Evolutionary conservation across 2,329 filamentous ascomycete genomes (phyloP).

Genomic region (Macroventuria anomochaeta): DNA sequence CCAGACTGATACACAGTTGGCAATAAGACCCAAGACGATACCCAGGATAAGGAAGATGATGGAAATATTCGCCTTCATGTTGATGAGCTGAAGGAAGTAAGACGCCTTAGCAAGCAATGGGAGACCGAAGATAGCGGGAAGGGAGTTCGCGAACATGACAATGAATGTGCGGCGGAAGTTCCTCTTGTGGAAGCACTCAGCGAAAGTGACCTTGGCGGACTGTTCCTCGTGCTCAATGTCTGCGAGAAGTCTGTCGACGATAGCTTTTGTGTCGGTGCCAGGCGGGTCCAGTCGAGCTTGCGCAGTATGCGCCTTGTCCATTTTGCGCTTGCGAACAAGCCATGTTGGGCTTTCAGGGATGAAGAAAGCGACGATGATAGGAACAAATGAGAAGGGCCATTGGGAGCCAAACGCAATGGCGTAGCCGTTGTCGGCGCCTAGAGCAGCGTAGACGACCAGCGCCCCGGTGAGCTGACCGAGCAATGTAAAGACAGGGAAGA

Average conservation of each 20-base stretch:
- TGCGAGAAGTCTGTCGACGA: conserved; percentile 34
- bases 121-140: conserved; percentile 46
- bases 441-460: conserved; percentile 46
- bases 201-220: conserved; percentile 33
- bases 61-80: conserved; percentile 37
- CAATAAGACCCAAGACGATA: conserved; percentile 54
- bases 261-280: conserved; percentile 40
- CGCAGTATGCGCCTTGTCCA: conserved; percentile 53
- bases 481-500: conserved; percentile 59
- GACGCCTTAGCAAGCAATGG: conserved; percentile 44
- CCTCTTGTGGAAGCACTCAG: conserved; percentile 46
- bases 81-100: conserved; percentile 45
- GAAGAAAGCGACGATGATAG: conserved; percentile 52
- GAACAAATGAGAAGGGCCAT: conserved; percentile 54
- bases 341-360: conserved; percentile 62
- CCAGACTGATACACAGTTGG: conserved; percentile 56
- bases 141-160: conserved; percentile 43
- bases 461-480: conserved; percentile 57
- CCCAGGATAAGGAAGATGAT: conserved; percentile 57
- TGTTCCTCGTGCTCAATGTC: conserved; percentile 37
- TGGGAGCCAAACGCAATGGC: conserved; percentile 53
- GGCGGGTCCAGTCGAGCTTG: conserved; percentile 59
- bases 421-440: conserved; percentile 45
- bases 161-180: conserved; percentile 49
- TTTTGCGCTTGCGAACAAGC: conserved; percentile 52